Evolutionary conservation across 345 rosid species (phyloP).

Genomic region (Excoecaria agallocha): DNA sequence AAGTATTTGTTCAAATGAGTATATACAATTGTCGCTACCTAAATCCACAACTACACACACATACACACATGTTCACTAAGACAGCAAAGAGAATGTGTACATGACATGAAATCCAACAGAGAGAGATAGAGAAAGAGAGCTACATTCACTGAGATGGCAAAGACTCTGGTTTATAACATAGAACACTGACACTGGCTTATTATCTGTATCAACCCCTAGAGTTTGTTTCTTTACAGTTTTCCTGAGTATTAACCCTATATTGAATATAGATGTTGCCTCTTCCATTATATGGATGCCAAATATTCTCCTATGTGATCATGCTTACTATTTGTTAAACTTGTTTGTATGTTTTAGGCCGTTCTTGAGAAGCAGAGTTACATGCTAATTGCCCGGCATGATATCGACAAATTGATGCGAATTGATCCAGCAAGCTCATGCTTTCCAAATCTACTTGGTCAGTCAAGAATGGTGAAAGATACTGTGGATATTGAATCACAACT

Average conservation of each 20-base stretch:
- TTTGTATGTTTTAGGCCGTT: constrained; percentile 74
- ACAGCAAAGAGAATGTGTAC: not conserved
- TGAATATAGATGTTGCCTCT: not conserved
- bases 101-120: no score
- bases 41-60: not conserved
- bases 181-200: no score
- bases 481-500: constrained; percentile 62
- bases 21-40: not conserved
- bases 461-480: constrained; percentile 30
- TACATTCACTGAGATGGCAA: not conserved
- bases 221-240: no score
- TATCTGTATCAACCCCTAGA: no score
- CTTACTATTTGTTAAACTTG: constrained; percentile 14
- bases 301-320: constrained; percentile 6
- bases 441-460: constrained; percentile 51
- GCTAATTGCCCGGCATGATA: constrained; percentile 97
- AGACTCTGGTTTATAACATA: no score
- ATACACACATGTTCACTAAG: not conserved
- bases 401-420: constrained; percentile 90
- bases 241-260: no score
- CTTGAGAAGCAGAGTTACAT: constrained; percentile 97
- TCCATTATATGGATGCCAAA: not conserved
- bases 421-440: constrained; percentile 77
- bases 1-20: not conserved
- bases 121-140: no score